Conservation (phyloP, 2,329 filamentous ascomycete genomes). For the Fusarium haematococcum region DNA sequence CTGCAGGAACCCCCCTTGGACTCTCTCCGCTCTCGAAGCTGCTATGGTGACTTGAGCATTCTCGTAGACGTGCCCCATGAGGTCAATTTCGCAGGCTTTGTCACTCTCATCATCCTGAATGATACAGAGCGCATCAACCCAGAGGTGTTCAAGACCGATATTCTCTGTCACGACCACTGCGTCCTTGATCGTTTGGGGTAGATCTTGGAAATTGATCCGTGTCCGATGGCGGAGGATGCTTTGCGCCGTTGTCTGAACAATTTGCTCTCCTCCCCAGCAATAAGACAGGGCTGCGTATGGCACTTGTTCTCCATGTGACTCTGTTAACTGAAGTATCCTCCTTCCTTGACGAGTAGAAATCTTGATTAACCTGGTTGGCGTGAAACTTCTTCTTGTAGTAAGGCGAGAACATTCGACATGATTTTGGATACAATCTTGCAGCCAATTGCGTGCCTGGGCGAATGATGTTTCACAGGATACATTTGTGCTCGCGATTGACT, state of each 20-base stretch:
- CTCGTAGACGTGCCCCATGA: background rate
- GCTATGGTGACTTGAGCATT: background rate
- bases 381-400: background rate
- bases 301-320: background rate
- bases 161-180: background rate
- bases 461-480: background rate
- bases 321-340: background rate
- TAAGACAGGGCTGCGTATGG: background rate
- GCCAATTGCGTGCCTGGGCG: background rate
- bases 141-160: background rate
- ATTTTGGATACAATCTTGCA: background rate
- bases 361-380: background rate
- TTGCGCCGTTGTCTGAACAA: background rate
- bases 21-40: background rate
- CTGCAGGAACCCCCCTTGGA: background rate
- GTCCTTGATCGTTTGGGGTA: background rate
- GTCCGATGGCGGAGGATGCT: background rate
- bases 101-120: background rate
- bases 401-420: background rate
- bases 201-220: background rate
- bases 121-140: background rate
- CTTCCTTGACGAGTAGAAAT: background rate
- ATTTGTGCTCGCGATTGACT: background rate
- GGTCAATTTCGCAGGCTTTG: background rate
- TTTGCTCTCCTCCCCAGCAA: background rate